These are phyloP conservation scores for Miscanthus sacchariflorus DNA, from an alignment of 202 grass and related monocot genomes.

Conservation along the genomic window DNA sequence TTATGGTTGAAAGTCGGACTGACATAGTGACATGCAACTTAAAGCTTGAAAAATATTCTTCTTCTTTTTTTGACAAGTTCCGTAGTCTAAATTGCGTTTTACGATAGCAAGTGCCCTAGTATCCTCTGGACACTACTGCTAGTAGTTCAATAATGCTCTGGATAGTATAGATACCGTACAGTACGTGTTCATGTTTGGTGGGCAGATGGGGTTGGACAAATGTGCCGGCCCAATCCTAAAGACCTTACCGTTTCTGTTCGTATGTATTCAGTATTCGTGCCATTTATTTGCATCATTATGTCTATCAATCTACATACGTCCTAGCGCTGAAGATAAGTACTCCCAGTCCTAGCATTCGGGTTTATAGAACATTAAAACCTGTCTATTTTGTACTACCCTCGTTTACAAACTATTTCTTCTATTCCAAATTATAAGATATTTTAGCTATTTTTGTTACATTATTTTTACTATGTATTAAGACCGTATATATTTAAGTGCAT, in stretches of 20 bases:
- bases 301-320: neutral
- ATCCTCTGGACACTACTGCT: neutral
- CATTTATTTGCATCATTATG: slow-evolving; percentile 19
- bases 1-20: too few species aligned
- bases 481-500: too few species aligned
- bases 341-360: neutral
- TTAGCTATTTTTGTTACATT: too few species aligned
- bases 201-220: slow-evolving; percentile 27
- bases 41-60: too few species aligned
- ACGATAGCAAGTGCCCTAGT: neutral
- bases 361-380: neutral
- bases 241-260: neutral
- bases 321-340: neutral
- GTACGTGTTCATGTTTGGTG: slow-evolving; percentile 25
- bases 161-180: slow-evolving; percentile 11
- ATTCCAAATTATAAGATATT: too few species aligned
- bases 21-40: too few species aligned
- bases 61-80: neutral
- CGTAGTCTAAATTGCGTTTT: slow-evolving; percentile 13
- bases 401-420: neutral
- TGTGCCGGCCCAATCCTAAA: slow-evolving; percentile 23
- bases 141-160: slow-evolving; percentile 35
- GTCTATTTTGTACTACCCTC: neutral
- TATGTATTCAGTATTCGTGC: neutral
- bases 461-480: too few species aligned